These are phyloP conservation scores for Blastomyces percursus DNA, from an alignment of 2,329 filamentous ascomycete genomes.

Conservation along the genomic window DNA sequence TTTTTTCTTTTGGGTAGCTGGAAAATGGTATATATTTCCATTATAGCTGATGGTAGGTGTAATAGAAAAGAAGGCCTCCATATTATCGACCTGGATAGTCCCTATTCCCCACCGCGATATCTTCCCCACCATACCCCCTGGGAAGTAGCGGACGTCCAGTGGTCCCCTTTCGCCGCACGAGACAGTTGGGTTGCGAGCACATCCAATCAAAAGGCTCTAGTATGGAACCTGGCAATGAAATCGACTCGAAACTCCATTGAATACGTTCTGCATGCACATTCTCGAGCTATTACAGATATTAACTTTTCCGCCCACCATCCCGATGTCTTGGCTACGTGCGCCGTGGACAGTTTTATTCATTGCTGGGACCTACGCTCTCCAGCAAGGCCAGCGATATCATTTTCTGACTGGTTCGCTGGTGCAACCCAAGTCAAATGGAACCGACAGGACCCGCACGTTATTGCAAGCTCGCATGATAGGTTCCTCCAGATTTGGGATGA, in stretches of 20 bases:
- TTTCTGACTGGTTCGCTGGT: slow-evolving; percentile 87
- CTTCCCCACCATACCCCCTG: slow-evolving; percentile 81
- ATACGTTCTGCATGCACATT: slow-evolving; percentile 75
- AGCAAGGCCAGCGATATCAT: slow-evolving; percentile 61
- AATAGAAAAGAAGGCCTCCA: slow-evolving; percentile 67
- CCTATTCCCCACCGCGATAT: slow-evolving; percentile 74
- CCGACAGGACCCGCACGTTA: slow-evolving; percentile 69
- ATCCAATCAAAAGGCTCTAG: slow-evolving; percentile 84
- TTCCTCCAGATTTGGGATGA: slow-evolving; percentile 86
- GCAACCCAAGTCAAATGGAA: slow-evolving; percentile 96
- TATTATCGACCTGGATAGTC: slow-evolving; percentile 84
- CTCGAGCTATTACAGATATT: slow-evolving; percentile 84
- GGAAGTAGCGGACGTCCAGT: slow-evolving; percentile 92
- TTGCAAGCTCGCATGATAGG: slow-evolving; percentile 83
- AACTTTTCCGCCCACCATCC: slow-evolving; percentile 93
- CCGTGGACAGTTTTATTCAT: slow-evolving; percentile 85
- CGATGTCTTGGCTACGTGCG: slow-evolving; percentile 78
- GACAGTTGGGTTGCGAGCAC: slow-evolving; percentile 93
- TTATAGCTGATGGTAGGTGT: slow-evolving; percentile 11
- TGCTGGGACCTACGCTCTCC: slow-evolving; percentile 79
- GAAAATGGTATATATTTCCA: background rate
- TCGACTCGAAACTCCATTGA: slow-evolving; percentile 70
- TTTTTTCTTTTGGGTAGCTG: background rate
- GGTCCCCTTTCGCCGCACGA: slow-evolving; percentile 82
- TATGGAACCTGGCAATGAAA: slow-evolving; percentile 77